phyloP scores from a whole-genome alignment of 225 moss, liverwort and hornwort species.

The Rhytidiadelphus loreus region DNA sequence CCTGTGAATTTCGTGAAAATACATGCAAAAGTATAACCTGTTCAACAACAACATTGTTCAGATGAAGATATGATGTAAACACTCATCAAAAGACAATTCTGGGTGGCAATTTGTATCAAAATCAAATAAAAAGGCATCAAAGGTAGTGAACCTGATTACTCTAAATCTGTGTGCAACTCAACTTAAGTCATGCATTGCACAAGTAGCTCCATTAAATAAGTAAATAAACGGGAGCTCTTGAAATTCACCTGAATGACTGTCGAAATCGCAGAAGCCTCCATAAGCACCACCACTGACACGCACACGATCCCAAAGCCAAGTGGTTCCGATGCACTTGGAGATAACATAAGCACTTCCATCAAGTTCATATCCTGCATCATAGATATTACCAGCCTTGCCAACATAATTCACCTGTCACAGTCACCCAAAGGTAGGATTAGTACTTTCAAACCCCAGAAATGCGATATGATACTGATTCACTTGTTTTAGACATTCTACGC shows the following conservation, averaged over 20 bases:
- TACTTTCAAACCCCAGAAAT: background rate
- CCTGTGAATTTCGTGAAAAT: background rate
- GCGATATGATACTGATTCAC: background rate
- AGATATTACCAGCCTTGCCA: constrained; percentile 89
- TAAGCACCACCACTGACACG: constrained; percentile 99
- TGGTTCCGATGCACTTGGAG: constrained; percentile 85
- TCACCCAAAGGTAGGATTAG: background rate
- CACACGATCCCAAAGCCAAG: constrained; percentile 99
- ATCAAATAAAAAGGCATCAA: background rate
- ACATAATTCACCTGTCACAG: constrained; percentile 85
- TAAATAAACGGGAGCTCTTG: background rate
- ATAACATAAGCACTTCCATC: constrained; percentile 92
- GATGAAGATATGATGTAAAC: background rate
- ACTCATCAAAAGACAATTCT: background rate
- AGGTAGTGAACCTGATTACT: background rate
- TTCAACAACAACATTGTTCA: background rate
- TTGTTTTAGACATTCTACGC: background rate
- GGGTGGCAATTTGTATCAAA: background rate
- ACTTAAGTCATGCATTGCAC: background rate
- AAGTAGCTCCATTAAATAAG: background rate
- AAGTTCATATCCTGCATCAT: constrained; percentile 74
- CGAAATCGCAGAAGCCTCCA: constrained; percentile 99
- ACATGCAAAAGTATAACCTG: background rate
- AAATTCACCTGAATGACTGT: constrained; percentile 79
- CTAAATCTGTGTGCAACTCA: background rate